Base-by-base conservation (phyloP, 805 yeast species). In the Metschnikowia lunata region DNA sequence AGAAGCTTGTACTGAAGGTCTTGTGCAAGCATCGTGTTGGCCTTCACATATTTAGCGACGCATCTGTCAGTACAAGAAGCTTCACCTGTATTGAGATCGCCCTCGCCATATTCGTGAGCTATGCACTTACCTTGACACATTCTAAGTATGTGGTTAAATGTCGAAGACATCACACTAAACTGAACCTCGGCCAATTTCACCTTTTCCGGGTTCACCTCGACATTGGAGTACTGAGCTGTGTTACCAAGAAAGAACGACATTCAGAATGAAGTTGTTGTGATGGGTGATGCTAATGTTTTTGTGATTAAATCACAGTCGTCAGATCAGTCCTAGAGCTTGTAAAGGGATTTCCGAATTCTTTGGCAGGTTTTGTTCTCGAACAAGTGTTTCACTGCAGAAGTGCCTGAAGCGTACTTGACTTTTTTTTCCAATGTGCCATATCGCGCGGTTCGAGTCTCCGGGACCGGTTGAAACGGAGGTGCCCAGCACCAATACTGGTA, bases 51-150 rank as follows among this genome's bases (percentile, higher is more conserved):
- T 63, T 90, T 90, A 50, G 80, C 66, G 36, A 86, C 91, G 67
- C 98, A 90, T 48, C 97, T 71, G 62, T 89, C 96, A 9, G 87
- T 67, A 61, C 97, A 91, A 36, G 79, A 75, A 47, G 73, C 65
- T 60, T 90, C 97, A 31, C 96, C 97, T 57, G 89, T 88, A 51
- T 79, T 81, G 43, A 90, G 69, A 26, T 91, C 97, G 8, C 78
- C 74, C 56, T 91, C 98, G 12, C 88, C 87, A 64, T 85, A 90
- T 51, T 83, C 86, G n/a, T 73, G 78, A n/a, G 85, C 83, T 34
- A 93, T 75, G 64, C 99, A 93, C 63, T 93, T 93, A 46, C 63
- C 56, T 15, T 75, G 71, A 62, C 98, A 91, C 4, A 76, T 72
- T 30, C 69, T 63, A 30, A 85, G 69, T 51, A 90, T 72, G 35